Percentiles rank a stretch among this genome's conserved stretches.
These are phyloP conservation scores for Aotearoamyces nothofagi DNA, from an alignment of 2,329 filamentous ascomycete genomes.

Conservation along the genomic window DNA sequence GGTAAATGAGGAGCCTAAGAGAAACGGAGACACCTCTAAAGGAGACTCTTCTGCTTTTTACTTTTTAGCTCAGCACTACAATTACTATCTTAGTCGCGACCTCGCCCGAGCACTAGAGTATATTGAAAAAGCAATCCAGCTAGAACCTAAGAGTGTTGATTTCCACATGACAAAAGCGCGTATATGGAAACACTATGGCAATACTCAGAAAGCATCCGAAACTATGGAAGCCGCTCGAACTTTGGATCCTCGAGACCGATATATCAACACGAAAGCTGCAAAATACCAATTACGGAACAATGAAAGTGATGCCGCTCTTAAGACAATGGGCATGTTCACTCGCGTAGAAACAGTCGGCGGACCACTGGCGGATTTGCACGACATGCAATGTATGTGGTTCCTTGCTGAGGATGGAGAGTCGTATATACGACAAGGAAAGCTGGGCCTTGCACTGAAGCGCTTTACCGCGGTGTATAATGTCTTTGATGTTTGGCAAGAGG, in stretches of 20 bases:
- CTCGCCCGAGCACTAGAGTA: slow-evolving; percentile 67
- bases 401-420: slow-evolving; percentile 90
- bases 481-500: slow-evolving; percentile 95
- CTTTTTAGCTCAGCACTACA: slow-evolving; percentile 94
- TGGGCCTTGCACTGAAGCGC: slow-evolving; percentile 79
- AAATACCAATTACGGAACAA: slow-evolving; percentile 94
- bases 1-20: slow-evolving; percentile 24
- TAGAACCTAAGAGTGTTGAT: slow-evolving; percentile 71
- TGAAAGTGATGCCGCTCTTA: slow-evolving; percentile 71
- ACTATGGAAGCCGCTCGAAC: slow-evolving; percentile 78
- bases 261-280: slow-evolving; percentile 96
- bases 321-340: slow-evolving; percentile 89
- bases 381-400: slow-evolving; percentile 99
- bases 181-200: slow-evolving; percentile 82
- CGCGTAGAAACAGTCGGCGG: slow-evolving; percentile 79
- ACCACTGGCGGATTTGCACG: slow-evolving; percentile 76
- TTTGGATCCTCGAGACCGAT: slow-evolving; percentile 79
- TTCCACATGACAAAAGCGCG: slow-evolving; percentile 92
- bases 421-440: slow-evolving; percentile 66
- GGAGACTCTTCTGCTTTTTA: slow-evolving; percentile 74
- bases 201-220: slow-evolving; percentile 64
- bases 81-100: slow-evolving; percentile 78
- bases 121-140: slow-evolving; percentile 68
- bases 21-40: slow-evolving; percentile 31
- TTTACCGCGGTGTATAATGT: slow-evolving; percentile 82